These are phyloP conservation scores for Forsythia viridissima DNA, from an alignment of 257 asterid genomes.

Conservation along the genomic window DNA sequence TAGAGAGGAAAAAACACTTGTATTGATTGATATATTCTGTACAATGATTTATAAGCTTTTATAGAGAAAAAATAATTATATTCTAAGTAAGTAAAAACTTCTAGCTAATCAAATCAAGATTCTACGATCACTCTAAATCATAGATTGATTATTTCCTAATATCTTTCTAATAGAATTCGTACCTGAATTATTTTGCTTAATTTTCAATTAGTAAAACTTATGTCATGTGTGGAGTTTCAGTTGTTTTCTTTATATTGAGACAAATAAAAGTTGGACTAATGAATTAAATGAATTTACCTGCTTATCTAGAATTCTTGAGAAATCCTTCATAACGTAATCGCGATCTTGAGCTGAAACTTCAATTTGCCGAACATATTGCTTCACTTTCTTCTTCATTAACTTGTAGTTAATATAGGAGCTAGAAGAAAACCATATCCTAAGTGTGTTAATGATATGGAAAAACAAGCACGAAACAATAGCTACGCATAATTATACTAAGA, in stretches of 20 bases:
- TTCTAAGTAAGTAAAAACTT: too few species aligned
- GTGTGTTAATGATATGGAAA: background rate
- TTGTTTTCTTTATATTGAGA: background rate
- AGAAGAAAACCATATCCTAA: constrained; percentile 19
- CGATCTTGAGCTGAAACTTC: constrained; percentile 56
- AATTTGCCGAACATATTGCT: constrained; percentile 63
- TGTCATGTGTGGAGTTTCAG: background rate
- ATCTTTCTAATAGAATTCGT: too few species aligned
- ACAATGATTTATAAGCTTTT: too few species aligned
- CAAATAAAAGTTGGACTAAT: background rate
- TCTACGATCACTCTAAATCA: too few species aligned
- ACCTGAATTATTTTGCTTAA: too few species aligned
- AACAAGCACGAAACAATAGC: background rate
- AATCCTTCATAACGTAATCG: constrained; percentile 69
- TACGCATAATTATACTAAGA: background rate
- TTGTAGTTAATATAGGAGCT: constrained; percentile 88
- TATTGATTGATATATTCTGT: too few species aligned
- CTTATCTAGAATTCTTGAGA: constrained; percentile 71
- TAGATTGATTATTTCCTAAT: too few species aligned
- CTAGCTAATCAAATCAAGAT: too few species aligned
- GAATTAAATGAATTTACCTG: constrained; percentile 47
- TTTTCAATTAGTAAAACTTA: too few species aligned
- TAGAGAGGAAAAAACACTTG: too few species aligned
- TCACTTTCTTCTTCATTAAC: constrained; percentile 87
- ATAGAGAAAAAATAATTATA: too few species aligned